A percentile compares a stretch with the other conserved stretches of the same genome.
These are phyloP conservation scores for Tuber brumale DNA, from an alignment of 495 filamentous ascomycete genomes.

Conservation along the genomic window DNA sequence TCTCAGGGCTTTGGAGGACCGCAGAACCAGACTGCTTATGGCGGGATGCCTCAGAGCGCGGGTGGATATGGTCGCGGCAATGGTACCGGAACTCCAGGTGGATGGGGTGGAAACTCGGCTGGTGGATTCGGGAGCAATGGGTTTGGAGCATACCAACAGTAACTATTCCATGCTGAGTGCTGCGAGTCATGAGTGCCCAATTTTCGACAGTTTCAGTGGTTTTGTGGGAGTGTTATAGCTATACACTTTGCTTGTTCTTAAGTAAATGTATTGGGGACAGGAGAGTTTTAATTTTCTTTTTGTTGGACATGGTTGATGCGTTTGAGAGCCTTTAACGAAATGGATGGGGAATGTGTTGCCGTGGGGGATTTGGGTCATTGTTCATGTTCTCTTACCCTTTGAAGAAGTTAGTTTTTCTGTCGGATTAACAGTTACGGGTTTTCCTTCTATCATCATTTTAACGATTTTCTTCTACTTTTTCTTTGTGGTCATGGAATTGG, in stretches of 20 bases:
- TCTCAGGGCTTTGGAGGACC: constrained; percentile 55
- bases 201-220: background rate
- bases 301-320: constrained; percentile 1
- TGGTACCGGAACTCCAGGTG: constrained; percentile 63
- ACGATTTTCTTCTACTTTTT: constrained; percentile 6
- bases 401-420: constrained; percentile 5
- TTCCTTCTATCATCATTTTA: background rate
- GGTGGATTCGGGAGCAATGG: constrained; percentile 48
- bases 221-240: constrained; percentile 5
- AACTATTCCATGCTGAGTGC: constrained; percentile 19
- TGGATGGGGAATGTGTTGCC: background rate
- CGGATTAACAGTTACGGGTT: background rate
- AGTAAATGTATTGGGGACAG: constrained; percentile 2
- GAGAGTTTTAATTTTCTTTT: constrained; percentile 5
- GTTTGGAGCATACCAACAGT: constrained; percentile 57
- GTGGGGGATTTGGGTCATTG: constrained; percentile 2
- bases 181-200: background rate
- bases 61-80: constrained; percentile 80
- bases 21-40: constrained; percentile 50
- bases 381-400: constrained; percentile 1
- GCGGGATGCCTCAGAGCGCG: constrained; percentile 59
- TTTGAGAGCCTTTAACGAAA: background rate
- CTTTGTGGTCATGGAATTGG: constrained; percentile 5
- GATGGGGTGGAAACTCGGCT: constrained; percentile 62
- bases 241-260: constrained; percentile 1